Base-by-base conservation (phyloP, 371 early-diverging fungal genomes). In the Fennellomyces sp. region DNA sequence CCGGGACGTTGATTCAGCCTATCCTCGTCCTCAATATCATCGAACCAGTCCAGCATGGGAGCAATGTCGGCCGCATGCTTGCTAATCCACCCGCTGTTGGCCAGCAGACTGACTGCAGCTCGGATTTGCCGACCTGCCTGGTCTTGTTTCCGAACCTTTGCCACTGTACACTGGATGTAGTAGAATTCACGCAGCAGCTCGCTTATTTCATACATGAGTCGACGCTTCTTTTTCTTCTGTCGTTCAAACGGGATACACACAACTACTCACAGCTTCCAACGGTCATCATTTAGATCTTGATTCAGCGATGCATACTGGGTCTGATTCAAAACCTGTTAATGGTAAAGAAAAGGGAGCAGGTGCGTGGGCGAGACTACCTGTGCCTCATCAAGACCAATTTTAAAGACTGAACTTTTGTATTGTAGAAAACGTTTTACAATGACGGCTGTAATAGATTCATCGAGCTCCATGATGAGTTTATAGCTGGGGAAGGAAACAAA, bases 1-100 rank as follows among this genome's bases (percentile, higher is more conserved):
- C 48, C 61, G 25, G 60, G 51, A 2, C 53, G 49, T 19, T 36
- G 23, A 29, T 39, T 29, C 35, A 31, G 31, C 23, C 38, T 48
- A 12, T 60, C 58, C 19, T 63, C 51, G 12, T 52, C 19, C 30
- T 78, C 75, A 6, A 74, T 49, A 11, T 68, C 64, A 41, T 72
- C 64, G 52, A 66, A 74, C 49, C 68, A 59, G 30, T 70, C 69
- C 19, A 78, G 38, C 8, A 62, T 39, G 31, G 53, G 56, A 12
- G 55, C 52, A 25, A 77, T 42, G 6, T 58, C 36, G 12, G 58
- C 25, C 8, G 58, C 68, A 5, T 74, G 60, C 2, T 69, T 65
- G 15, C 55, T 59, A 17, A 77, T 47, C 54, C 68, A 72, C 10
- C 15, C 30, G 8, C 69, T 65, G 35, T 61, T 66, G 8, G 50